Evolutionary conservation across 768 basidiomycete species (phyloP), one percentile per base, ranked within the genome.

Genomic region (Phylloporus scabripes): DNA sequence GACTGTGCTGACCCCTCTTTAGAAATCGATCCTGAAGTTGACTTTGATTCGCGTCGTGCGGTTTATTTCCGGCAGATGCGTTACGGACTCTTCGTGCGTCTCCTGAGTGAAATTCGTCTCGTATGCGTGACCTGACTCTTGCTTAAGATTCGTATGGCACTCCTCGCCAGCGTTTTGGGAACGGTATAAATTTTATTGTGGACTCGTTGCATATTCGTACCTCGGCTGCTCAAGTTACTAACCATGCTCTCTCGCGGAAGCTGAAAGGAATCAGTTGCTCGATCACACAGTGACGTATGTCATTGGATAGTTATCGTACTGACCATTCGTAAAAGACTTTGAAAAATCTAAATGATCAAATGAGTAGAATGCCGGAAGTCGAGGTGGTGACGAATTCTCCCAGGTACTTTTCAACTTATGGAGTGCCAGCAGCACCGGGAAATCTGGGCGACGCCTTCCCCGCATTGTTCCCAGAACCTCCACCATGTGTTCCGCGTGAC

Each of bases 61-160:
- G 92, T 91, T 18, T 98, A 97, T 71, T 97, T 98, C 86, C 83
- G 95, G 33, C 94, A 97, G 63, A 97, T 96, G 94, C 83, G 93
- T 49, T 95, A 96, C 63, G 95, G 95, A 40, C 85, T 97, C 53
- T 98, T 92, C 64, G 93, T 97, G 62, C 65, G 94, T 82, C 9
- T 2, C 28, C 6, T 33, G 11, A 5, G 31, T 29, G 17, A 23
- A 18, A 3, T 4, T 1, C 23, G 3, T 37, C 11, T 2, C 29
- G 23, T 31, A 17, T 45, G 9, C 3, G 12, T 24, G 18, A 42
- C 34, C 51, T 33, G 49, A 52, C 4, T 1, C 7, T 7, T 33
- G 29, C 4, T 17, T 61, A 87, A n/a, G 85, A 78, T 87, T 58
- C 81, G 86, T 37, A 89, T 89, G 87, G 87, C 87, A 14, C 69